These are phyloP conservation scores for Boletus pseudo-olivaceus DNA, from an alignment of 768 basidiomycete genomes.

Conservation along the genomic window DNA sequence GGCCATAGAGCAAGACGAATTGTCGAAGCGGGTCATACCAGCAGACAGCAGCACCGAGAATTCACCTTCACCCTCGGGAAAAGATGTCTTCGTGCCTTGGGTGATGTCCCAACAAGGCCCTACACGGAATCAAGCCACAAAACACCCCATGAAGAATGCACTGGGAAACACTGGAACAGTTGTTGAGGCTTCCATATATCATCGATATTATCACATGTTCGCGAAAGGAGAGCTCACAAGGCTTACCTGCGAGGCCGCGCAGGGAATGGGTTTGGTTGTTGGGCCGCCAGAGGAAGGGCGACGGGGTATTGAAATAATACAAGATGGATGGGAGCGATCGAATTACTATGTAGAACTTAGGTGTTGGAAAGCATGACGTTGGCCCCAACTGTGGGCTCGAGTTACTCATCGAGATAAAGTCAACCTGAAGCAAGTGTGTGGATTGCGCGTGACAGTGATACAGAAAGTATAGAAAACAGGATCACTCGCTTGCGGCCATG, in stretches of 20 bases:
- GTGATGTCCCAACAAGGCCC: conserved; percentile 45
- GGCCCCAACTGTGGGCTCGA: background rate
- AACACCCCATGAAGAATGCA: background rate
- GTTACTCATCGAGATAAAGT: conserved; percentile 5
- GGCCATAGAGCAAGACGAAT: conserved; percentile 89
- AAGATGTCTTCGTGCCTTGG: conserved; percentile 93
- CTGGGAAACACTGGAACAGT: background rate
- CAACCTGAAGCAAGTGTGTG: conserved; percentile 12
- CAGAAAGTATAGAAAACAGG: conserved; percentile 31
- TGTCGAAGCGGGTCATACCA: conserved; percentile 70
- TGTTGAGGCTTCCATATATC: conserved; percentile 45
- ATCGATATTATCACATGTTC: conserved; percentile 98
- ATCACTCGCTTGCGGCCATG: conserved; percentile 90
- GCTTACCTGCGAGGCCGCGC: conserved; percentile 63
- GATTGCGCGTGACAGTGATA: conserved; percentile 27
- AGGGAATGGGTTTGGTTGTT: conserved; percentile 51
- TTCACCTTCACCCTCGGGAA: conserved; percentile 37
- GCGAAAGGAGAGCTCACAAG: conserved; percentile 67
- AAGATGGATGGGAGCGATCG: conserved; percentile 83
- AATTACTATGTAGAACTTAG: conserved; percentile 82
- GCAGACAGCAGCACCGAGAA: conserved; percentile 15
- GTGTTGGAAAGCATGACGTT: conserved; percentile 48
- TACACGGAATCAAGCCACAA: conserved; percentile 15
- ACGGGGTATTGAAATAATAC: conserved; percentile 61
- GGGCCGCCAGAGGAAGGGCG: conserved; percentile 30